A percentile compares a stretch with the other conserved stretches of the same genome.
Evolutionary conservation across 768 basidiomycete species (phyloP).

Genomic region (Amanita thiersii): DNA sequence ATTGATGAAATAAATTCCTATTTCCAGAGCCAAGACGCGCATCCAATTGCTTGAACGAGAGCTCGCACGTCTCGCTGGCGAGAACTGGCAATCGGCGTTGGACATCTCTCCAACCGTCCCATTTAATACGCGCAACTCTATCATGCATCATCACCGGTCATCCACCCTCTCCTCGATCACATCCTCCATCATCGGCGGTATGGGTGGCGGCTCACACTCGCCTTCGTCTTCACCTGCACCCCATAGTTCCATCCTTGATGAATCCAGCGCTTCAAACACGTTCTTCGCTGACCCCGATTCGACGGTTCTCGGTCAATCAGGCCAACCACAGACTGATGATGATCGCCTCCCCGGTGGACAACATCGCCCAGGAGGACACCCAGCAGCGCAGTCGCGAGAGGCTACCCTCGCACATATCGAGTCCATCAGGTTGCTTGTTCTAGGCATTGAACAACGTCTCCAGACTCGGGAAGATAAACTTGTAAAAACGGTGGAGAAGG

Average conservation of each 20-base stretch:
- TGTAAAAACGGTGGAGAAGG: conserved; percentile 48
- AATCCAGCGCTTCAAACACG: conserved; percentile 3
- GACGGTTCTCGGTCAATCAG: conserved; percentile 2
- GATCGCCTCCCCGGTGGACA: conserved; percentile 10
- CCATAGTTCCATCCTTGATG: neutral
- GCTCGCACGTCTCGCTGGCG: conserved; percentile 60
- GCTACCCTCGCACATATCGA: conserved; percentile 55
- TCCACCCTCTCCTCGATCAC: conserved; percentile 7
- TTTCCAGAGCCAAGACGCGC: conserved; percentile 46
- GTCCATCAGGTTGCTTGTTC: conserved; percentile 55
- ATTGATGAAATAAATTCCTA: neutral
- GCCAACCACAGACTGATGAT: conserved; percentile 1
- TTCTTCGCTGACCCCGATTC: conserved; percentile 8
- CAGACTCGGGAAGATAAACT: conserved; percentile 56
- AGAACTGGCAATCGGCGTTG: conserved; percentile 57
- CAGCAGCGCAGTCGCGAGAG: conserved; percentile 18
- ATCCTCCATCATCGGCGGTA: conserved; percentile 4
- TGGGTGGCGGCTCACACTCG: conserved; percentile 3
- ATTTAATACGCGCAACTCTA: neutral
- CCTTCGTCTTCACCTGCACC: conserved; percentile 4
- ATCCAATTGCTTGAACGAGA: conserved; percentile 75
- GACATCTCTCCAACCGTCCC: conserved; percentile 9
- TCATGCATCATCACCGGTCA: conserved; percentile 1
- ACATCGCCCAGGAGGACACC: conserved; percentile 5
- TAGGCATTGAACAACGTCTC: conserved; percentile 72